These are phyloP conservation scores for Phytophthora tubulina DNA, from an alignment of 352 stramenopile species.

Conservation along the genomic window DNA sequence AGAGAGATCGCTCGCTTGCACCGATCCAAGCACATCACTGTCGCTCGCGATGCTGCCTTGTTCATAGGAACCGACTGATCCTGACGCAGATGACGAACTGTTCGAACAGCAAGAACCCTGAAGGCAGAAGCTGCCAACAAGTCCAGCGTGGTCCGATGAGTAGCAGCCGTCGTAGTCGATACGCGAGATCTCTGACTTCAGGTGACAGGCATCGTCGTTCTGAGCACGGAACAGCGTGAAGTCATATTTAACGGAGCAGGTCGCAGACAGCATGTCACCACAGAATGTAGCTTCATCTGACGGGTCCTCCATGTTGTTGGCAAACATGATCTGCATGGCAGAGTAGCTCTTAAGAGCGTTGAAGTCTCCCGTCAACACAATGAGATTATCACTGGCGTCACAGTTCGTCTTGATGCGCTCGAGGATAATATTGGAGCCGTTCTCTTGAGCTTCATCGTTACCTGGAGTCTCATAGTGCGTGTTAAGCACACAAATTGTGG, in stretches of 20 bases:
- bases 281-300: slow-evolving; percentile 72
- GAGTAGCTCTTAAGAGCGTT: slow-evolving; percentile 76
- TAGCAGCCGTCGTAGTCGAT: slow-evolving; percentile 77
- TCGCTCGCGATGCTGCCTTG: slow-evolving; percentile 31
- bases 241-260: slow-evolving; percentile 79
- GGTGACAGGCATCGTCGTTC: slow-evolving; percentile 52
- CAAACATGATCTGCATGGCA: slow-evolving; percentile 69
- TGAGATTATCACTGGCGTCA: slow-evolving; percentile 63
- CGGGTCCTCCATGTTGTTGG: slow-evolving; percentile 58
- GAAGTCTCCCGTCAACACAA: slow-evolving; percentile 76
- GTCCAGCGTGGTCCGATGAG: slow-evolving; percentile 74
- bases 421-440: slow-evolving; percentile 77
- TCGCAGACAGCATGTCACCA: slow-evolving; percentile 64
- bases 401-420: slow-evolving; percentile 59
- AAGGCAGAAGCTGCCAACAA: slow-evolving; percentile 70
- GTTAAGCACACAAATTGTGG: slow-evolving; percentile 80
- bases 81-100: slow-evolving; percentile 39
- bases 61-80: slow-evolving; percentile 9
- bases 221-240: slow-evolving; percentile 63
- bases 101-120: slow-evolving; percentile 66
- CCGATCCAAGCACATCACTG: slow-evolving; percentile 39
- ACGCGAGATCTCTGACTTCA: slow-evolving; percentile 69
- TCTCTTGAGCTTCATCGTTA: slow-evolving; percentile 74
- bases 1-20: slow-evolving; percentile 28
- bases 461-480: slow-evolving; percentile 87